Conservation (phyloP, 108 stramenopile species). For the Conticribra weissflogii region DNA sequence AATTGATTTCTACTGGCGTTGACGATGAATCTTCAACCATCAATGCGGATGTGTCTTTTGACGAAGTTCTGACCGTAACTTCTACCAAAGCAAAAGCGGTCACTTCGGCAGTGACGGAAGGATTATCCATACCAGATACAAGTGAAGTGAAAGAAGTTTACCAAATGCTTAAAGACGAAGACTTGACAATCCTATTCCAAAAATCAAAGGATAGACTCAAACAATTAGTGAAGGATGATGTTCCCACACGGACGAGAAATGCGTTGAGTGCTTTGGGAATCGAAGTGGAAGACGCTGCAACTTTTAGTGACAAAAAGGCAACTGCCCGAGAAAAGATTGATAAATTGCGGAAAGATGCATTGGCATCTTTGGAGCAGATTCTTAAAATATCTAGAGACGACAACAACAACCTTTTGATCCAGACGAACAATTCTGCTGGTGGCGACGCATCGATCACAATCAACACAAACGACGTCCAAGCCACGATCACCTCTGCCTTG, state of each 20-base stretch:
- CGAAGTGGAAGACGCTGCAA: conserved; percentile 42
- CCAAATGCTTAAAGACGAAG: conserved; percentile 82
- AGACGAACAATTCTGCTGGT: conserved; percentile 10
- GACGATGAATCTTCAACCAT: conserved; percentile 43
- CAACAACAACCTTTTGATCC: conserved; percentile 15
- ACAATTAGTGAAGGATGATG: conserved; percentile 64
- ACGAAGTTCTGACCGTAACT: conserved; percentile 19
- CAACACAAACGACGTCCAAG: conserved; percentile 17
- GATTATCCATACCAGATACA: conserved; percentile 34
- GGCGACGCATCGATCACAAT: conserved; percentile 9
- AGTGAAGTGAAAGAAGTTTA: conserved; percentile 68
- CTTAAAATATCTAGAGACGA: conserved; percentile 22
- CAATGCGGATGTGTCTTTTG: conserved; percentile 44
- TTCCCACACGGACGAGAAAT: conserved; percentile 61
- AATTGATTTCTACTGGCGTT: not conserved
- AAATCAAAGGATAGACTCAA: conserved; percentile 68
- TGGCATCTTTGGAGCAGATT: conserved; percentile 42
- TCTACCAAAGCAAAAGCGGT: conserved; percentile 29
- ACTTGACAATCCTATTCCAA: conserved; percentile 70
- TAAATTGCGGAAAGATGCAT: conserved; percentile 68
- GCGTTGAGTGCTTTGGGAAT: conserved; percentile 71
- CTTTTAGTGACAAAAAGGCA: conserved; percentile 3
- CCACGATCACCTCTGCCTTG: conserved; percentile 4
- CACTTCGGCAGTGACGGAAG: conserved; percentile 15
- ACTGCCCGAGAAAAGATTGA: conserved; percentile 37